Percentiles rank a stretch among this genome's conserved stretches.
phyloP scores from a whole-genome alignment of 768 basidiomycete species.

The Amanita phalloides region DNA sequence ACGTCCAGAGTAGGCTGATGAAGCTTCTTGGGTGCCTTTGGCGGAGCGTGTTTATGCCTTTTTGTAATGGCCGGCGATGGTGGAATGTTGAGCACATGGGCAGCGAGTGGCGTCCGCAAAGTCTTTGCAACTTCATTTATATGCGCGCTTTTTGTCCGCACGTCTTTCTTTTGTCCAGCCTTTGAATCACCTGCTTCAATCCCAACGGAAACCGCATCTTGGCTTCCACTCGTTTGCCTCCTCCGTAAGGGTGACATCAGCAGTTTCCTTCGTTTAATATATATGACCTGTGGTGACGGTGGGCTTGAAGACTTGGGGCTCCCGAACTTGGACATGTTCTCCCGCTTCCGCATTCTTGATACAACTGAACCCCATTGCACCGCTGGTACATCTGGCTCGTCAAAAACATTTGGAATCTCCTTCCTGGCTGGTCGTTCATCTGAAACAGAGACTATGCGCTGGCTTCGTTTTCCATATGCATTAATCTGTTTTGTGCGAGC shows the following conservation, averaged over 20 bases:
- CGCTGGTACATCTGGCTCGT: constrained; percentile 30
- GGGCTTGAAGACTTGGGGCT: constrained; percentile 17
- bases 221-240: constrained; percentile 12
- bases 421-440: constrained; percentile 19
- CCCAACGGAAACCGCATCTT: not conserved
- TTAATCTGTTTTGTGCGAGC: constrained; percentile 55
- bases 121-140: not conserved
- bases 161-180: constrained; percentile 6
- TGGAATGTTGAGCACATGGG: constrained; percentile 20
- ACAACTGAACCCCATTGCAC: constrained; percentile 23
- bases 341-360: constrained; percentile 37
- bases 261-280: constrained; percentile 28
- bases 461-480: constrained; percentile 52
- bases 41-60: not conserved
- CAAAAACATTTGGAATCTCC: constrained; percentile 27
- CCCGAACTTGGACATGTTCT: constrained; percentile 17
- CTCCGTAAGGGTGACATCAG: constrained; percentile 22
- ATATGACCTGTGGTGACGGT: constrained; percentile 26
- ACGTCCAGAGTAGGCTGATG: constrained; percentile 31
- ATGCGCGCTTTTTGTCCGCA: constrained; percentile 3
- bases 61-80: constrained; percentile 25
- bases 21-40: not conserved
- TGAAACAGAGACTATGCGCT: constrained; percentile 45
- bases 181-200: not conserved
- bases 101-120: constrained; percentile 22